Base-by-base conservation (phyloP, 495 filamentous ascomycete species). In the Pyronema domesticum region DNA sequence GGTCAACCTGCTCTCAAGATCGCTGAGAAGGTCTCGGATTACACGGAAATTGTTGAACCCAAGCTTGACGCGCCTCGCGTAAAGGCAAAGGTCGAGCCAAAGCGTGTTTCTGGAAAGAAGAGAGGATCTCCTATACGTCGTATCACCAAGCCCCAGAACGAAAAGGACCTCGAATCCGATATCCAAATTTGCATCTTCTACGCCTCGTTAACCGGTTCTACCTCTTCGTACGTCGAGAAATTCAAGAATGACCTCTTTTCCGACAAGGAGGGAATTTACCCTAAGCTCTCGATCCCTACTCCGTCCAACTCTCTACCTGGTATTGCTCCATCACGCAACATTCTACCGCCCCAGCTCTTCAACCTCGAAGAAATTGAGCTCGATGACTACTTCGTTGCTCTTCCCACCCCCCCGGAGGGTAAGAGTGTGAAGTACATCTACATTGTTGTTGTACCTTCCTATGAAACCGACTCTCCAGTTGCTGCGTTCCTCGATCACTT, bases 401-500 rank as follows among this genome's bases (percentile, higher is more conserved):
- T 74, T 3, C 70, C 76, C 15, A 68, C 64, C 37, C 64, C 65
- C 0, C 65, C 73, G 39, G 69, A 71, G 3, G 55, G 57, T 30
- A 61, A 56, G 7, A 58, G 62, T 9, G 59, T 74, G 1, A 75
- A 80, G 61, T 79, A 82, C 61, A 79, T 95, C 51, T 96, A 95
- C 64, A 73, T 94, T 35, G 65, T 95, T 23, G 65, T 95, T 46
- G 62, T 94, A 10, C 91, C 89, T 2, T 83, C 80, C 36, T 96
- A 94, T 68, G 88, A 95, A 64, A 94, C 94, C 56, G 88, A 94
- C 61, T 89, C 83, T 30, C 77, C 89, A 13, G 76, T 91, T 57
- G 80, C 84, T 65, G 83, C 74, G 14, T 86, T 95, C 64, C 68
- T 95, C 11, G 75, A 80, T 48, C 86, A 95, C 67, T 68, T 96